Conservation (phyloP, 2,329 filamentous ascomycete species). For the Gnomoniopsis sp. region DNA sequence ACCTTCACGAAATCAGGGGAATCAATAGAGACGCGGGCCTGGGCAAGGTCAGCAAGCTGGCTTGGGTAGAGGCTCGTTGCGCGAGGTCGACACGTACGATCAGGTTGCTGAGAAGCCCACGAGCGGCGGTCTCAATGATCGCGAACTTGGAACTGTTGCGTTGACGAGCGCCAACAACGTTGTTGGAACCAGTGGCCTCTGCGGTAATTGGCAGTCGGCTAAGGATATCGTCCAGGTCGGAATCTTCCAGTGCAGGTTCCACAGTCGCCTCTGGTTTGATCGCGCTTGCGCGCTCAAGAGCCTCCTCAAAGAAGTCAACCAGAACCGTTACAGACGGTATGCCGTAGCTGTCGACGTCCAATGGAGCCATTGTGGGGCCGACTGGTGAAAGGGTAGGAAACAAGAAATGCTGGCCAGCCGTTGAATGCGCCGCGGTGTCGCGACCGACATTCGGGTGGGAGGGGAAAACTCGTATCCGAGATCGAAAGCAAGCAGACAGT, state of each 20-base stretch:
- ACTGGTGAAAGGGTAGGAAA: background rate
- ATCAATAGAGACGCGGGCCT: constrained; percentile 74
- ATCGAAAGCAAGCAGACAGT: background rate
- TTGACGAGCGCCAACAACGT: constrained; percentile 2
- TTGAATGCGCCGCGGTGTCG: constrained; percentile 11
- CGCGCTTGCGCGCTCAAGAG: constrained; percentile 56
- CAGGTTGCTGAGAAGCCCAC: constrained; percentile 74
- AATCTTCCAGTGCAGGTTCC: constrained; percentile 72
- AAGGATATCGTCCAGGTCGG: constrained; percentile 55
- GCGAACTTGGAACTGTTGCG: constrained; percentile 55
- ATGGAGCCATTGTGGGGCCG: constrained; percentile 45
- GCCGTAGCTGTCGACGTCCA: constrained; percentile 42
- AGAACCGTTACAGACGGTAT: constrained; percentile 53
- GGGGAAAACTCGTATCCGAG: background rate
- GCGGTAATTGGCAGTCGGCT: constrained; percentile 30
- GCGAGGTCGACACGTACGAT: constrained; percentile 55
- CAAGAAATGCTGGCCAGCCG: background rate
- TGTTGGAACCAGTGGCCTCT: constrained; percentile 33
- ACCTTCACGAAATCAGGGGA: constrained; percentile 75
- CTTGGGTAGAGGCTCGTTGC: constrained; percentile 15
- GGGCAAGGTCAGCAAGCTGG: constrained; percentile 28
- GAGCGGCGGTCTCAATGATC: constrained; percentile 78
- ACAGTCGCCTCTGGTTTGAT: constrained; percentile 59
- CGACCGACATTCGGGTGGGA: background rate
- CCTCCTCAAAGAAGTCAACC: constrained; percentile 48